phyloP scores from a whole-genome alignment of 371 early-diverging fungal species.

The Haplosporangium sp. region DNA sequence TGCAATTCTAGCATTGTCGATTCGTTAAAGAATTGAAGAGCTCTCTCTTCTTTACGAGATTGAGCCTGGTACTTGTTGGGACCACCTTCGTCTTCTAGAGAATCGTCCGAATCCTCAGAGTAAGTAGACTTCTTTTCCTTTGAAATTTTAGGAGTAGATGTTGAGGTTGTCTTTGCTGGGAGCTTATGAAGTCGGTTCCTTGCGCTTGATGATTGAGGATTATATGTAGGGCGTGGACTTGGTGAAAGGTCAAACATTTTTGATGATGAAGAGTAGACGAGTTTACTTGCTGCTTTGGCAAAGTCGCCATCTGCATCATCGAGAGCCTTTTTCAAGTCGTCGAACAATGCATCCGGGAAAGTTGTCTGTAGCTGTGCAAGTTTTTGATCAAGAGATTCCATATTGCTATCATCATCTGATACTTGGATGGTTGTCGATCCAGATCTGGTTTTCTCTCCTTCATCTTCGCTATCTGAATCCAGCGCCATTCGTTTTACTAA shows the following conservation, averaged over 20 bases:
- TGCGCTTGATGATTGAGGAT: not conserved
- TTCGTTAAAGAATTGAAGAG: conserved; percentile 76
- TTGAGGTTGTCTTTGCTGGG: not conserved
- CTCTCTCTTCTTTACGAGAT: conserved; percentile 57
- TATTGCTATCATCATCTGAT: conserved; percentile 33
- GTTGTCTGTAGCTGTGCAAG: conserved; percentile 32
- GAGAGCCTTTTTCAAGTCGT: conserved; percentile 15
- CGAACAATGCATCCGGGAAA: conserved; percentile 23
- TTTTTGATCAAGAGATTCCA: conserved; percentile 18
- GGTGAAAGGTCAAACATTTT: conserved; percentile 9
- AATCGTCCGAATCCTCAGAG: conserved; percentile 29
- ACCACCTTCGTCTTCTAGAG: conserved; percentile 7
- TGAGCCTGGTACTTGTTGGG: conserved; percentile 30
- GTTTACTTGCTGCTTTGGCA: conserved; percentile 21
- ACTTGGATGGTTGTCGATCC: conserved; percentile 2
- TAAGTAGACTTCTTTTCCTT: not conserved
- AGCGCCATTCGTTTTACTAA: conserved; percentile 26
- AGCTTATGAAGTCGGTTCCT: not conserved
- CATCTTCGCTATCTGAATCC: conserved; percentile 43
- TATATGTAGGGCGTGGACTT: not conserved
- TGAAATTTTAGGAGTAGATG: not conserved
- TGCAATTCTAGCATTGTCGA: conserved; percentile 68
- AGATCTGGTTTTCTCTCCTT: conserved; percentile 14
- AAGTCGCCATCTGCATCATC: conserved; percentile 23
- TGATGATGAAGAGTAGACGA: not conserved